phyloP scores from a whole-genome alignment of 495 filamentous ascomycete genomes.

The Podospora bellae-mahoneyi region DNA sequence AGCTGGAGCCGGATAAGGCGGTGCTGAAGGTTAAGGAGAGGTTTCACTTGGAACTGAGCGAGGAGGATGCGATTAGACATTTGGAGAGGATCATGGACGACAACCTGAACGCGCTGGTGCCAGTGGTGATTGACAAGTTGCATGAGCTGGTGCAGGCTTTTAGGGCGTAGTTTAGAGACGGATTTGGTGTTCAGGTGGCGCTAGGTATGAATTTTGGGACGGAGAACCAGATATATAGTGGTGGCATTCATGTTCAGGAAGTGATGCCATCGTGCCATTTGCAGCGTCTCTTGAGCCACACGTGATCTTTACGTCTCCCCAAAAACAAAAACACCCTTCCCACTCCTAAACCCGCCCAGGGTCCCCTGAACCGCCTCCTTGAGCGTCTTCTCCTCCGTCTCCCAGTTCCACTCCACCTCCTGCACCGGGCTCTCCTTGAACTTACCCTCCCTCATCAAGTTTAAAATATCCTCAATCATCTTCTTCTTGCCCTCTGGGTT shows the following conservation, averaged over 20 bases:
- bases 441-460: conserved; percentile 65
- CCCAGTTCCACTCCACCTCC: conserved; percentile 74
- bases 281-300: neutral
- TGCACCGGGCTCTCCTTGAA: conserved; percentile 80
- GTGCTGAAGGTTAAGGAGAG: conserved; percentile 92
- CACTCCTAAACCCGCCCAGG: conserved; percentile 72
- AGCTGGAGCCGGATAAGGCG: conserved; percentile 84
- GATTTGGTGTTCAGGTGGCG: neutral
- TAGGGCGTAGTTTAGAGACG: conserved; percentile 53
- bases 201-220: neutral
- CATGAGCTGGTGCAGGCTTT: conserved; percentile 93
- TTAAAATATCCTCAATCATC: conserved; percentile 78
- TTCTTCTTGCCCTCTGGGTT: conserved; percentile 69
- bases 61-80: conserved; percentile 87
- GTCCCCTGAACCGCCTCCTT: conserved; percentile 74
- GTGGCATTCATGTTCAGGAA: neutral
- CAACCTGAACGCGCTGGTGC: conserved; percentile 80
- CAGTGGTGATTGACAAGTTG: conserved; percentile 89
- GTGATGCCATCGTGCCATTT: neutral
- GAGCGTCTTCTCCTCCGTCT: conserved; percentile 65
- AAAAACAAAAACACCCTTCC: conserved; percentile 90
- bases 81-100: conserved; percentile 87
- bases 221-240: neutral
- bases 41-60: conserved; percentile 86
- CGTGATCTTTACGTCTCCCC: conserved; percentile 38